phyloP scores from a whole-genome alignment of 345 rosid species.

The Eucalyptus melliodora region DNA sequence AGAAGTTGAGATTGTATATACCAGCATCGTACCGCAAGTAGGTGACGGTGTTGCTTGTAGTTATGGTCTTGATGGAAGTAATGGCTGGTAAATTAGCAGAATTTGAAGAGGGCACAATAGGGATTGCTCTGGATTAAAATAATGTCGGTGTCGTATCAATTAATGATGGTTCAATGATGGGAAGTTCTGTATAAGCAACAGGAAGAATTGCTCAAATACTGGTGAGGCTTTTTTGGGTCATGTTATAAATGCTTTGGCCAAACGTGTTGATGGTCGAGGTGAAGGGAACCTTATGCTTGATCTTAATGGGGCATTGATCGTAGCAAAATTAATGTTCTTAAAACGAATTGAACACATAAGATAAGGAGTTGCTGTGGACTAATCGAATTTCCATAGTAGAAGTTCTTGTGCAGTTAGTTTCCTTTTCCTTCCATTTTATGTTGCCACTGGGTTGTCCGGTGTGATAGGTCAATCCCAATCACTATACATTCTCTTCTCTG shows the following conservation, averaged over 20 bases:
- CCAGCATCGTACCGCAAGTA: neutral
- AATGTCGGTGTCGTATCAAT: neutral
- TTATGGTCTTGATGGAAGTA: constrained; percentile 2
- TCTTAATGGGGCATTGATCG: neutral
- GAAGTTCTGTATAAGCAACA: neutral
- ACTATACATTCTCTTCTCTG: neutral
- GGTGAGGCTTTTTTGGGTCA: neutral
- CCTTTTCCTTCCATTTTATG: neutral
- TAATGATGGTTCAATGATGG: neutral
- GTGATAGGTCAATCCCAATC: neutral
- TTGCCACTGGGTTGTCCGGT: neutral
- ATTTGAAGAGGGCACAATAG: neutral
- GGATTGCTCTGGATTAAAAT: neutral
- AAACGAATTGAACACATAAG: neutral
- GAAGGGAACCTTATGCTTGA: neutral
- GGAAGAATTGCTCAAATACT: neutral
- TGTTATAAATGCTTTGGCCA: neutral
- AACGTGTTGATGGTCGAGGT: neutral
- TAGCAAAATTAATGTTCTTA: neutral
- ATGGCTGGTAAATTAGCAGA: neutral
- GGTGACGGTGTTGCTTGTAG: neutral
- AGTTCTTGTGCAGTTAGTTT: neutral
- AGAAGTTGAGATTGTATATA: neutral
- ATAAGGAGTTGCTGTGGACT: neutral
- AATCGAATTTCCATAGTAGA: neutral